Percentiles rank a stretch among this genome's conserved stretches.
Evolutionary conservation across 441 rosid species (phyloP).

Genomic region (Mallotus japonicus): DNA sequence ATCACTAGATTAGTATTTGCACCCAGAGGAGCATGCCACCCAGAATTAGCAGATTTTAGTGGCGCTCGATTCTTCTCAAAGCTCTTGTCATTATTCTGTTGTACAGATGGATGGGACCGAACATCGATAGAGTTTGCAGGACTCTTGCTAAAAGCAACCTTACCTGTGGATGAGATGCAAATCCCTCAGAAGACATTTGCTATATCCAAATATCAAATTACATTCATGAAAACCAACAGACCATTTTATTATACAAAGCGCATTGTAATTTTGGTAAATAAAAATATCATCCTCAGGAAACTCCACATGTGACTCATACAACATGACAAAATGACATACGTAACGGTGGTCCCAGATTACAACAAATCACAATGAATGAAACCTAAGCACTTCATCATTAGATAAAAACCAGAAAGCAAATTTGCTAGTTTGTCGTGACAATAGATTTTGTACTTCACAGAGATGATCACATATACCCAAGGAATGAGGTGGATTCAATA

Average conservation of each 20-base stretch:
- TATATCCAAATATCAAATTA: slow-evolving; percentile 6
- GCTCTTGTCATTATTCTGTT: slow-evolving; percentile 41
- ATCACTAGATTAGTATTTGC: slow-evolving; percentile 70
- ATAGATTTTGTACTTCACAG: not conserved
- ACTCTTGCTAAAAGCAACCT: slow-evolving; percentile 30
- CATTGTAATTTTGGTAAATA: not conserved
- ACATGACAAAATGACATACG: not conserved
- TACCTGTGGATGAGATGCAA: slow-evolving; percentile 42
- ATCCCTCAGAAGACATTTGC: slow-evolving; percentile 2
- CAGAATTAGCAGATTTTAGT: slow-evolving; percentile 38
- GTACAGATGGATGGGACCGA: slow-evolving; percentile 30
- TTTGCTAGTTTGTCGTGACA: not conserved
- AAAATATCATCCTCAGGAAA: not conserved
- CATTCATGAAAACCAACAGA: not conserved
- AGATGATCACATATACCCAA: not conserved
- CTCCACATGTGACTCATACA: not conserved
- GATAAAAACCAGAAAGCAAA: not conserved
- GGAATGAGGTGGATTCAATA: not conserved
- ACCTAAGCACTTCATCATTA: not conserved
- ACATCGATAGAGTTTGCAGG: slow-evolving; percentile 31
- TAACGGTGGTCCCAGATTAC: not conserved
- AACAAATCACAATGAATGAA: not conserved
- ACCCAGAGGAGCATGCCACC: slow-evolving; percentile 42
- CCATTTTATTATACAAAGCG: not conserved
- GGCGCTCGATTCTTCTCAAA: slow-evolving; percentile 45